Evolutionary conservation across 2,329 filamentous ascomycete species (phyloP).

Genomic region (Fusarium pseudonygamai): DNA sequence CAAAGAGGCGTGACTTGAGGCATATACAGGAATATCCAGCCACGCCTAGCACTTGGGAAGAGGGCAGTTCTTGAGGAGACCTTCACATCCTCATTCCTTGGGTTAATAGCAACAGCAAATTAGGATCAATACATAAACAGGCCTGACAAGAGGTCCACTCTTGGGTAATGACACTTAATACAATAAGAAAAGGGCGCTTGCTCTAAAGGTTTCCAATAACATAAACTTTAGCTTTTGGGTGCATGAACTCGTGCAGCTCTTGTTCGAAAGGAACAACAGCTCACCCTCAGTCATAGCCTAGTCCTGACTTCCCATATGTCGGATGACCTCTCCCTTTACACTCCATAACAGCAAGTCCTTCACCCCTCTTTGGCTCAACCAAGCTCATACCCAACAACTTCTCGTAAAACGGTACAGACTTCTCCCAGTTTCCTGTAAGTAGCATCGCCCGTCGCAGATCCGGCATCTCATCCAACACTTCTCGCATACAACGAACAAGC

Average conservation of each 20-base stretch:
- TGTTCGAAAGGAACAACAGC: no score
- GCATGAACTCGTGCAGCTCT: accelerated
- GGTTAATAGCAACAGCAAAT: no score
- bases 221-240: not conserved
- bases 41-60: accelerated
- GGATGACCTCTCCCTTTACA: slow-evolving; percentile 39
- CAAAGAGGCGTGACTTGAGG: not conserved
- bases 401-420: slow-evolving; percentile 48
- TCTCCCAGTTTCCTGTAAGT: slow-evolving; percentile 51
- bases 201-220: accelerated
- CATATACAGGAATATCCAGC: accelerated
- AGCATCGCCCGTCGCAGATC: slow-evolving; percentile 64
- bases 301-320: not conserved
- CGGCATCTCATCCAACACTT: slow-evolving; percentile 61
- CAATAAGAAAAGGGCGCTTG: no score
- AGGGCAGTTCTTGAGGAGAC: no score
- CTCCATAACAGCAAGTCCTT: slow-evolving; percentile 44
- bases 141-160: no score
- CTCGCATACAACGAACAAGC: slow-evolving; percentile 66
- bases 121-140: not conserved
- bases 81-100: no score
- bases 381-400: slow-evolving; percentile 46
- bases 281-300: not conserved
- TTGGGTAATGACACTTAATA: no score
- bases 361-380: slow-evolving; percentile 27